phyloP scores from a whole-genome alignment of 345 rosid genomes.

The Euphorbia pulcherrima region DNA sequence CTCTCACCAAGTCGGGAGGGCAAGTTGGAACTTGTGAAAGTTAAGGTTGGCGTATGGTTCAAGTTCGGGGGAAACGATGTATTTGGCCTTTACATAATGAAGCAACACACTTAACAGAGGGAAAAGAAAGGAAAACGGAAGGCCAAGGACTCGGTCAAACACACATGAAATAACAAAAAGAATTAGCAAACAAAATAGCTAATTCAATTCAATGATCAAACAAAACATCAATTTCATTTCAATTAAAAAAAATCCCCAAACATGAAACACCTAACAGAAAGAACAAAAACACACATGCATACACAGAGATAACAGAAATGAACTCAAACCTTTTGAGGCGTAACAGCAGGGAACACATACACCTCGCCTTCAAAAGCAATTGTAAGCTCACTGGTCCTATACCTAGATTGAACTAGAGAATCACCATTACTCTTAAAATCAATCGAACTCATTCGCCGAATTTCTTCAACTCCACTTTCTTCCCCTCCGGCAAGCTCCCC shows the following conservation, averaged over 20 bases:
- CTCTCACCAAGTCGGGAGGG: too few species aligned
- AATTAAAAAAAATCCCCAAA: not conserved
- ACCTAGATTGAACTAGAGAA: not conserved
- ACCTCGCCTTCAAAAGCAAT: conserved; percentile 47
- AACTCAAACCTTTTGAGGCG: conserved; percentile 34
- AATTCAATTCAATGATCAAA: not conserved
- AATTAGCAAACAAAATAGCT: not conserved
- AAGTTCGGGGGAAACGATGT: too few species aligned
- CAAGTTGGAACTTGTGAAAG: too few species aligned
- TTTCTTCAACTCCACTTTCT: conserved; percentile 14
- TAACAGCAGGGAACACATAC: conserved; percentile 44
- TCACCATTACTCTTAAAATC: not conserved
- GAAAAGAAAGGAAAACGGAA: not conserved
- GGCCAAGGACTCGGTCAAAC: not conserved
- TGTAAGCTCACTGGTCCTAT: conserved; percentile 46
- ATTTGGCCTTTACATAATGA: not conserved
- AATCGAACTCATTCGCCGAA: conserved; percentile 8
- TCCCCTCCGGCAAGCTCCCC: conserved; percentile 3
- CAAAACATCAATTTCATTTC: not conserved
- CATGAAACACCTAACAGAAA: not conserved
- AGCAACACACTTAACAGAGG: not conserved
- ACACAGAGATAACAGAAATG: not conserved
- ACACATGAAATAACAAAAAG: not conserved
- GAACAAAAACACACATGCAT: not conserved
- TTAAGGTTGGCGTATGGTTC: too few species aligned